Conservation (phyloP, 495 filamentous ascomycete species). For the Talaromyces trachyspermus region DNA sequence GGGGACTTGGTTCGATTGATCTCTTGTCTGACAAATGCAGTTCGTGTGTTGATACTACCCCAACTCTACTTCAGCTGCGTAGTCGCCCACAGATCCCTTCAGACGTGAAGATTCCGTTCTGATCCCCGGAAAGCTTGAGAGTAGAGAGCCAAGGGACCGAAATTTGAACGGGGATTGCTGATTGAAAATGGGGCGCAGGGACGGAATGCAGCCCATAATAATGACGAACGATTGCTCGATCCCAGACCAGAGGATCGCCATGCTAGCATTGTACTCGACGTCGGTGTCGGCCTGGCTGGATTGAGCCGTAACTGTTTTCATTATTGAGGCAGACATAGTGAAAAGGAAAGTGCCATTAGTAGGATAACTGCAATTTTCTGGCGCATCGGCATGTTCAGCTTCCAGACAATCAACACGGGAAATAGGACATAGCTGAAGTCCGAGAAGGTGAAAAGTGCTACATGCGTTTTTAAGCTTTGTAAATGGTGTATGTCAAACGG, state of each 20-base stretch:
- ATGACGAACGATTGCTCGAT: slow-evolving; percentile 14
- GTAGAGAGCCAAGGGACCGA: too few relatives aligned
- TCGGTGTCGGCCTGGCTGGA: not conserved
- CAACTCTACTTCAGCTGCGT: too few relatives aligned
- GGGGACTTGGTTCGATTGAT: too few relatives aligned
- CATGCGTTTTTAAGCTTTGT: not conserved
- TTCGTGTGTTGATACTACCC: too few relatives aligned
- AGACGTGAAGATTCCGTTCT: too few relatives aligned
- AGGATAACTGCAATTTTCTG: not conserved
- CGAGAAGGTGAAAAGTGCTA: not conserved
- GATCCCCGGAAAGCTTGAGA: too few relatives aligned
- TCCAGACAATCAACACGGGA: not conserved
- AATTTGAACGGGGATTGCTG: too few relatives aligned
- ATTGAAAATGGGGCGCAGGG: too few relatives aligned
- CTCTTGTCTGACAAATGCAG: too few relatives aligned
- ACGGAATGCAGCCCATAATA: slow-evolving; percentile 15
- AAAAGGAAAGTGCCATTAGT: not conserved
- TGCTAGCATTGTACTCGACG: not conserved
- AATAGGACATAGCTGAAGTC: not conserved
- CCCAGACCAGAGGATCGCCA: not conserved
- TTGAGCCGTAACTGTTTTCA: too few relatives aligned
- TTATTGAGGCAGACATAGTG: not conserved
- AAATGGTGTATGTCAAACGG: too few relatives aligned
- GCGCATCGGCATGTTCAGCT: not conserved
- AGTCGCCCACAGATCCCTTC: too few relatives aligned